A percentile compares a stretch with the other conserved stretches of the same genome.
Evolutionary conservation across 192 early-diverging fungal genomes (phyloP).

Genomic region (Coemansia sp.): DNA sequence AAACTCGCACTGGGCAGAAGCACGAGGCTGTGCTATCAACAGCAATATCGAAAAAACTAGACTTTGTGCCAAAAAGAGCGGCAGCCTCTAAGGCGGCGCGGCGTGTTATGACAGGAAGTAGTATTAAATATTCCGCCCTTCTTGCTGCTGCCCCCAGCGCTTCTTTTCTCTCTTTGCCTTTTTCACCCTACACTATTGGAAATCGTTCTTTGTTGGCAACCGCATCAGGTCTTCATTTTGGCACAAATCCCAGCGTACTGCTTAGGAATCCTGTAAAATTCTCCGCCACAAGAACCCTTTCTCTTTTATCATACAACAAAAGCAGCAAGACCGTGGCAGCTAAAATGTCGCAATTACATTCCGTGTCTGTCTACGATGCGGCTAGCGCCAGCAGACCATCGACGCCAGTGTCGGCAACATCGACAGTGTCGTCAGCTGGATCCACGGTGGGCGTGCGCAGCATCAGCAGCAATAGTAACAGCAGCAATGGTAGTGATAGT

Average conservation of each 20-base stretch:
- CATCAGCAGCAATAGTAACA: slow-evolving; percentile 17
- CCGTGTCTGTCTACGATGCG: slow-evolving; percentile 8
- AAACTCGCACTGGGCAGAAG: neutral
- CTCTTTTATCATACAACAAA: neutral
- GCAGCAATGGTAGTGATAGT: neutral
- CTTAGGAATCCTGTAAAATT: neutral
- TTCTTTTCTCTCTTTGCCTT: slow-evolving; percentile 1
- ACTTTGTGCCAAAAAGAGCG: neutral
- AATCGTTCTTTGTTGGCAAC: slow-evolving; percentile 4
- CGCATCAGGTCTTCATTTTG: neutral
- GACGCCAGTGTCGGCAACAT: slow-evolving; percentile 25
- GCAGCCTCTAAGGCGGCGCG: neutral
- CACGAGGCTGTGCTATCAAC: too few species aligned
- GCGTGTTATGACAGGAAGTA: neutral
- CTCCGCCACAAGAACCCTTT: neutral
- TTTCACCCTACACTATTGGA: neutral
- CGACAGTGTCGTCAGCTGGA: slow-evolving; percentile 29
- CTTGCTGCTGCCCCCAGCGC: neutral
- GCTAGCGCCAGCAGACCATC: slow-evolving; percentile 3
- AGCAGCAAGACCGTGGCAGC: neutral
- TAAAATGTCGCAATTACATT: slow-evolving; percentile 28
- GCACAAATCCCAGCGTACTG: neutral
- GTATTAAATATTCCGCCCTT: neutral
- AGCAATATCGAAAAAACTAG: neutral
- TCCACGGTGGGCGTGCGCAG: slow-evolving; percentile 35